phyloP scores from a whole-genome alignment of 768 basidiomycete genomes.

The Termitomyces bulborhizus region DNA sequence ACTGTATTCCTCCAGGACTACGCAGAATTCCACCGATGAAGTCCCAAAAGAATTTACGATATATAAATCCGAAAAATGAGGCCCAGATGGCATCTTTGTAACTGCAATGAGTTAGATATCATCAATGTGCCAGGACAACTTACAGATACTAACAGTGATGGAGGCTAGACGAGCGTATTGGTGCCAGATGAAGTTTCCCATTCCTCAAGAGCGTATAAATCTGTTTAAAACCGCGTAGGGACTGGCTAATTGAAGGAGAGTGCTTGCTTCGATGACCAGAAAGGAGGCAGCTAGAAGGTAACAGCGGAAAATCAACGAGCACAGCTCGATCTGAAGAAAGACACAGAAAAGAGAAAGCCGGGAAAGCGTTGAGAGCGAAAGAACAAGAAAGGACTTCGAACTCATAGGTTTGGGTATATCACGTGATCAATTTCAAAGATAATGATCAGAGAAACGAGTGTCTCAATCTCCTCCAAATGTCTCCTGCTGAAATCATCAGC shows the following conservation, averaged over 20 bases:
- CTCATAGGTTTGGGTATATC: too few relatives aligned
- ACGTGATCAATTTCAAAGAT: too few relatives aligned
- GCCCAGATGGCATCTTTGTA: slow-evolving; percentile 72
- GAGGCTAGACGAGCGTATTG: slow-evolving; percentile 66
- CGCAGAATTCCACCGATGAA: slow-evolving; percentile 79
- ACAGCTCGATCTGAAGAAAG: slow-evolving; percentile 24
- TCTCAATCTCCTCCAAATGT: slow-evolving; percentile 24
- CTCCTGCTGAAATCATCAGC: slow-evolving; percentile 46
- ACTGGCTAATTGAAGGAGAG: slow-evolving; percentile 20
- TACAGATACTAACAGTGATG: slow-evolving; percentile 67
- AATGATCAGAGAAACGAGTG: too few relatives aligned
- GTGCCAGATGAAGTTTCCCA: slow-evolving; percentile 84
- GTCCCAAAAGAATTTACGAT: slow-evolving; percentile 97
- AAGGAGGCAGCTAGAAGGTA: slow-evolving; percentile 21
- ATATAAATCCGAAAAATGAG: slow-evolving; percentile 71
- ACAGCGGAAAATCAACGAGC: slow-evolving; percentile 20
- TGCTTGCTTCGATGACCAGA: slow-evolving; percentile 33
- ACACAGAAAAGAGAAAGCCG: slow-evolving; percentile 8
- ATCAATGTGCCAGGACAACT: slow-evolving; percentile 25
- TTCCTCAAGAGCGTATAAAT: slow-evolving; percentile 7
- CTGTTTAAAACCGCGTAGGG: slow-evolving; percentile 1
- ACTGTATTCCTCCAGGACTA: slow-evolving; percentile 78
- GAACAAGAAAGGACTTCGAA: too few relatives aligned
- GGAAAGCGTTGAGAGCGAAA: too few relatives aligned
- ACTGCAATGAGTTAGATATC: slow-evolving; percentile 5